These are phyloP conservation scores for Capsicum baccatum DNA, from an alignment of 257 asterid genomes.

Conservation along the genomic window DNA sequence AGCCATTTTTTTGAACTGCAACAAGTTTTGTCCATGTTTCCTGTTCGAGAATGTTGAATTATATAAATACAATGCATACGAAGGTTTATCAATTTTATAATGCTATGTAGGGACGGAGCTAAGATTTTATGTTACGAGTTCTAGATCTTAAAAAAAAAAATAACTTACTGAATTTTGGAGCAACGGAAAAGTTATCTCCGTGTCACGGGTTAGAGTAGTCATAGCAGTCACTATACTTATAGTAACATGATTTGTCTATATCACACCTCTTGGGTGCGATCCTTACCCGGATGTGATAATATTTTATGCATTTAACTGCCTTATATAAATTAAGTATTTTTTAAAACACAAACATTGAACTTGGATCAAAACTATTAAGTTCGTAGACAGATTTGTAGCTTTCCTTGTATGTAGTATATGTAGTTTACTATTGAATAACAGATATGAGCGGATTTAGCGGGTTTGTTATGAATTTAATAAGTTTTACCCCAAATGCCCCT, in stretches of 20 bases:
- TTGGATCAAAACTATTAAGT: background rate
- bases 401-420: background rate
- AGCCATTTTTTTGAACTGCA: slow-evolving; percentile 23
- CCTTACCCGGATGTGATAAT: background rate
- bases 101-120: background rate
- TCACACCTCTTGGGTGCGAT: fast-evolving
- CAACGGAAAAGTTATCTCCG: no score
- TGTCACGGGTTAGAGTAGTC: no score
- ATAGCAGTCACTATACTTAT: no score
- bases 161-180: no score
- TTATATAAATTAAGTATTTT: background rate
- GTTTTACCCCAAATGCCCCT: no score
- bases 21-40: background rate
- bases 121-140: background rate
- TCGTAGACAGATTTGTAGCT: background rate
- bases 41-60: background rate
- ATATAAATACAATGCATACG: background rate
- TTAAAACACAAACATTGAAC: background rate
- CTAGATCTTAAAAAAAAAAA: no score
- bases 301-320: background rate
- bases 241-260: no score
- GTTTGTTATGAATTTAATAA: background rate
- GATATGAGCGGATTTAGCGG: no score
- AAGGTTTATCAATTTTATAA: background rate
- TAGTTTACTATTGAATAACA: background rate